These are phyloP conservation scores for Colletotrichum tamarilloi DNA, from an alignment of 2,329 filamentous ascomycete genomes.

Conservation along the genomic window DNA sequence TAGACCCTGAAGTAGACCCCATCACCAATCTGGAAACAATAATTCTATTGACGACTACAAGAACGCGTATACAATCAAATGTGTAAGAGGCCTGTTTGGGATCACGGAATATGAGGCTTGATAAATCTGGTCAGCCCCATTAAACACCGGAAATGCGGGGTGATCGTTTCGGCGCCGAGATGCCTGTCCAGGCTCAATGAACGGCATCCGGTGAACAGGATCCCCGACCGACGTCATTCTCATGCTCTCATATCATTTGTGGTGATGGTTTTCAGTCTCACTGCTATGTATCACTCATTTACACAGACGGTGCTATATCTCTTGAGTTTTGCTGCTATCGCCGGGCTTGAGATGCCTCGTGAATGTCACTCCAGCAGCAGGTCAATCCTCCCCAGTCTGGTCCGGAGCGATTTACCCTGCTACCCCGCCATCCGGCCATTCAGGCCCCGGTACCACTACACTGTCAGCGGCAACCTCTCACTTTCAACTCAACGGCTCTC, in stretches of 20 bases:
- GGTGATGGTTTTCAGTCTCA: no score
- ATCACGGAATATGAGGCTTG: background rate
- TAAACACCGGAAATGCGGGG: background rate
- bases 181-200: background rate
- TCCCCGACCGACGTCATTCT: no score
- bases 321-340: no score
- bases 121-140: background rate
- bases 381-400: background rate
- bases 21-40: background rate
- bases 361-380: background rate
- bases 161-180: background rate
- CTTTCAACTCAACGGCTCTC: background rate
- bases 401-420: background rate
- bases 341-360: no score
- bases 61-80: background rate
- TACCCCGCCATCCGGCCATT: background rate
- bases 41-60: background rate
- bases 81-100: background rate
- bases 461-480: background rate
- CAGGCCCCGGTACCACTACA: background rate
- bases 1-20: fast-evolving
- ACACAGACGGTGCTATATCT: no score
- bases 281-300: no score
- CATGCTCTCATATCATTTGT: no score
- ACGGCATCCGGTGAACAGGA: background rate